Base-by-base conservation (phyloP, 2,329 filamentous ascomycete genomes). In the Pseudocercospora fijiensis region DNA sequence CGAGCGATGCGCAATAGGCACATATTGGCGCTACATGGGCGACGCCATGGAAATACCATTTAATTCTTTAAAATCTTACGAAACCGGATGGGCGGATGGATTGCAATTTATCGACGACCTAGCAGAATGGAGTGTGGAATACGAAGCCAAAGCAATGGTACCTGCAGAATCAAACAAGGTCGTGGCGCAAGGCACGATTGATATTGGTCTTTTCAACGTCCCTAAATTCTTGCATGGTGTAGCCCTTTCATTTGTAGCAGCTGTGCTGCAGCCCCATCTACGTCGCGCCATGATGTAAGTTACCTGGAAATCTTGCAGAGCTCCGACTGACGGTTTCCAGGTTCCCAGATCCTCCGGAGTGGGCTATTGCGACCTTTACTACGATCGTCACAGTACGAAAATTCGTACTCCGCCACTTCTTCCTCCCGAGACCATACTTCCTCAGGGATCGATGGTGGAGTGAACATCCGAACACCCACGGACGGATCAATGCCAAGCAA, bases 11-110 rank as follows among this genome's bases (percentile, higher is more conserved):
- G 89, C 88, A 0, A 57, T 62, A 16, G 87, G 85, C 16, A 86
- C 85, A 0, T 86, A 90, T 71, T 92, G 89, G 89, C 90, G 90
- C 75, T 81, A 82, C 58, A 77, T 91, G 16, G 90, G 89, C 13
- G 87, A 91, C 69, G 84, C 85, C 58, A 89, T 92, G 85, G 83
- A 81, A 0, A 89, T 92, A 61, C 76, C 77, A 2, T 85, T 37
- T 37, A 37, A 37, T 37, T 7, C 30, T 13, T 37, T 37, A 13
- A 37, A 37, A 37, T 37, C 30, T 37, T 37, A 37, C 13, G 13
- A 37, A 13, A 8, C 30, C 30, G 30, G 30, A 13, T 37, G 30
- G 30, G 13, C 30, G 13, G 30, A 37, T 37, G 30, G 30, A 37
- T 37, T 37, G 30, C 30, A 37, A 7, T 37, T 37, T 13, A 37